Conservation (phyloP, 2,329 filamentous ascomycete species). For the Lomentospora prolificans region DNA sequence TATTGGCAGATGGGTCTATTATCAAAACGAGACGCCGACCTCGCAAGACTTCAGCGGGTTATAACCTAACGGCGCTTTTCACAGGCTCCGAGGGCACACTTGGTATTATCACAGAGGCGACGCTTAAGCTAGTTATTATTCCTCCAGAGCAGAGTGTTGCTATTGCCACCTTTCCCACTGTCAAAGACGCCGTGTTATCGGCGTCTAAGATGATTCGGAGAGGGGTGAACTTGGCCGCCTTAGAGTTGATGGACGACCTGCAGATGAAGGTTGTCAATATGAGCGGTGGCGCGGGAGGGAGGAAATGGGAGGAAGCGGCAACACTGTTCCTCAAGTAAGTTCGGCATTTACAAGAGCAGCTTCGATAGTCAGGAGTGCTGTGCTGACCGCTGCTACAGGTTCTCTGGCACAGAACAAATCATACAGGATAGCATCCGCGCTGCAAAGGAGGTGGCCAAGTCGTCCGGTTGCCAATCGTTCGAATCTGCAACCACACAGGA, state of each 20-base stretch:
- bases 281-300: slow-evolving; percentile 44
- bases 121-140: slow-evolving; percentile 55
- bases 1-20: slow-evolving; percentile 54
- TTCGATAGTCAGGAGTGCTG: not conserved
- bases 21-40: slow-evolving; percentile 61
- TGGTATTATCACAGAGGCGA: slow-evolving; percentile 61
- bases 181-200: slow-evolving; percentile 52
- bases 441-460: slow-evolving; percentile 44
- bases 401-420: slow-evolving; percentile 51
- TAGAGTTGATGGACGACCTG: slow-evolving; percentile 54
- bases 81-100: slow-evolving; percentile 63
- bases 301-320: slow-evolving; percentile 56
- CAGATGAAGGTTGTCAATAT: slow-evolving; percentile 61
- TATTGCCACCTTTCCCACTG: slow-evolving; percentile 48
- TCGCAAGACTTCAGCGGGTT: slow-evolving; percentile 60
- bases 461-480: slow-evolving; percentile 46
- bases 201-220: slow-evolving; percentile 54
- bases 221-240: slow-evolving; percentile 56
- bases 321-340: slow-evolving; percentile 61
- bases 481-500: slow-evolving; percentile 56
- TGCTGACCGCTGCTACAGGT: slow-evolving; percentile 27
- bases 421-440: slow-evolving; percentile 51
- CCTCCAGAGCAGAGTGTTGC: slow-evolving; percentile 57
- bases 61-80: slow-evolving; percentile 61
- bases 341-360: not conserved